Evolutionary conservation across 495 filamentous ascomycete species (phyloP).

Genomic region (Delitschia confertaspora): DNA sequence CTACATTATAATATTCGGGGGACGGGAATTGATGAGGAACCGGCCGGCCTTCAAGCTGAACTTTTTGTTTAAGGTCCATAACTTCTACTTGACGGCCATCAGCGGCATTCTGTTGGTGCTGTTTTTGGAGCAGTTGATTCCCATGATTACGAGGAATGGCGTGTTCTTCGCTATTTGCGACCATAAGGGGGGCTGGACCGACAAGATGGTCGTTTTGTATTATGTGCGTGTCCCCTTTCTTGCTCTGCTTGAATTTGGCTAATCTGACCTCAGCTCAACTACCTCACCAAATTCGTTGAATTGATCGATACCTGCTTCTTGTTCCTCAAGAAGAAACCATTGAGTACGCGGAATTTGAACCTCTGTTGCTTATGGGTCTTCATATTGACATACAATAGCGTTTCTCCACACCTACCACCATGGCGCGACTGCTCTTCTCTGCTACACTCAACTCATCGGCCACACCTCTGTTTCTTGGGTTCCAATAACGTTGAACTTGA

Average conservation of each 20-base stretch:
- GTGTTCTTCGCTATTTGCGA: constrained; percentile 67
- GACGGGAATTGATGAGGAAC: constrained; percentile 63
- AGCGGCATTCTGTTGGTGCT: constrained; percentile 57
- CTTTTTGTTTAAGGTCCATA: constrained; percentile 67
- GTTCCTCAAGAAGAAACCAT: constrained; percentile 79
- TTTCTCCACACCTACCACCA: constrained; percentile 87
- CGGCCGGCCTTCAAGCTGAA: constrained; percentile 59
- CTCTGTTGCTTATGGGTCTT: neutral
- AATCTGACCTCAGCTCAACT: constrained; percentile 56
- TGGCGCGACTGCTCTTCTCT: constrained; percentile 73
- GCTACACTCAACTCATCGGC: constrained; percentile 76
- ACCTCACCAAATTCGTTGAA: constrained; percentile 76
- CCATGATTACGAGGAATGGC: constrained; percentile 57
- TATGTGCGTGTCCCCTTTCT: constrained; percentile 50
- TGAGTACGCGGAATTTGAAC: constrained; percentile 46
- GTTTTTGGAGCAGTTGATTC: constrained; percentile 65
- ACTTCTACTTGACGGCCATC: constrained; percentile 67
- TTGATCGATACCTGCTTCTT: constrained; percentile 74
- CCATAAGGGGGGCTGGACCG: constrained; percentile 65
- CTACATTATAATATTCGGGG: constrained; percentile 69
- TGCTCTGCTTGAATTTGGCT: constrained; percentile 21
- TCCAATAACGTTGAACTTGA: constrained; percentile 66
- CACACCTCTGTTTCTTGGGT: constrained; percentile 74
- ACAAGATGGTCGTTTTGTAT: constrained; percentile 65
- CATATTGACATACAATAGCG: constrained; percentile 41